Conservation (phyloP, 75 land plant species). For the Chamaecyparis obtusa region DNA sequence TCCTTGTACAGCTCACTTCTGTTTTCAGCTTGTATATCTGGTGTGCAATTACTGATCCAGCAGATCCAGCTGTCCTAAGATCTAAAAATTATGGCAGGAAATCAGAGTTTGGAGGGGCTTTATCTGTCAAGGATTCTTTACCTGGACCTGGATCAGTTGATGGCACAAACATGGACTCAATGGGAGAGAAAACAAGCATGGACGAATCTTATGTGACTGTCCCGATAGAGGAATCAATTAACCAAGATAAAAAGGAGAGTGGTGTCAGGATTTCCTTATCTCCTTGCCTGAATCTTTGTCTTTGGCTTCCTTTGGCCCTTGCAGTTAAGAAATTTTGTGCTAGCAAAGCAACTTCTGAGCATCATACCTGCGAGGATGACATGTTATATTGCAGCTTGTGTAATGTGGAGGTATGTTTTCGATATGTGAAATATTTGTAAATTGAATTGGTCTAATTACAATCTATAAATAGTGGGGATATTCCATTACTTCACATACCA, state of each 20-base stretch:
- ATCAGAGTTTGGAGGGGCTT: conserved; percentile 8
- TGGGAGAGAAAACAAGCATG: background rate
- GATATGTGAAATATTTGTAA: background rate
- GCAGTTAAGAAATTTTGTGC: background rate
- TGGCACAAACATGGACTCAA: background rate
- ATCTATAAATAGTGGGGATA: too few relatives aligned
- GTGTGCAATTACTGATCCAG: conserved; percentile 85
- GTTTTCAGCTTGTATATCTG: conserved; percentile 67
- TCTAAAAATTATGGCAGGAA: conserved; percentile 51
- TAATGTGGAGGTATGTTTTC: conserved; percentile 12
- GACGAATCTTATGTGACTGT: conserved; percentile 5
- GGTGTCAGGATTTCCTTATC: background rate
- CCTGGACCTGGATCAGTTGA: conserved; percentile 3
- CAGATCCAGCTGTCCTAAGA: conserved; percentile 64
- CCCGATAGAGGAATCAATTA: background rate
- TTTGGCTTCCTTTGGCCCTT: background rate
- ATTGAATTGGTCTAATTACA: background rate
- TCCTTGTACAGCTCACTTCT: conserved; percentile 43
- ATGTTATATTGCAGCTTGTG: conserved; percentile 15
- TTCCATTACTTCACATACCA: too few relatives aligned
- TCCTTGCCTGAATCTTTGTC: background rate
- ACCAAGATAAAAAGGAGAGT: conserved; percentile 8
- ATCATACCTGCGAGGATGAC: conserved; percentile 9
- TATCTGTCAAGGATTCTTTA: conserved; percentile 4
- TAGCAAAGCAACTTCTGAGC: background rate